A percentile compares a stretch with the other conserved stretches of the same genome.
Conservation (phyloP, 495 filamentous ascomycete genomes). For the Oleoguttula mirabilis region DNA sequence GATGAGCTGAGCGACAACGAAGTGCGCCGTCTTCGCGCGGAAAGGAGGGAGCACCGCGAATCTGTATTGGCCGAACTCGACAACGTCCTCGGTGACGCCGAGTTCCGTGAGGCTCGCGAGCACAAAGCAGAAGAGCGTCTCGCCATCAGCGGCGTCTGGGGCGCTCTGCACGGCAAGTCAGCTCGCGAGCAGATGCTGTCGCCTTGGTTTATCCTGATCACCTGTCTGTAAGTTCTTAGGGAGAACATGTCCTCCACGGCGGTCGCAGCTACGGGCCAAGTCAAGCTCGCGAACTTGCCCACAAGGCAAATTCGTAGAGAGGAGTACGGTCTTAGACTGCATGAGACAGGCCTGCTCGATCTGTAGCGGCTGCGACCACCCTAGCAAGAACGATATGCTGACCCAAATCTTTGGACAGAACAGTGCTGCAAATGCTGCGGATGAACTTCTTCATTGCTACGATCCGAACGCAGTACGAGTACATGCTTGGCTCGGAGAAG, state of each 20-base stretch:
- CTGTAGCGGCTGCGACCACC: too few species aligned
- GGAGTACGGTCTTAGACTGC: too few species aligned
- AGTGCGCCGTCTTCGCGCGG: constrained; percentile 30
- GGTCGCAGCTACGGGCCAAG: too few species aligned
- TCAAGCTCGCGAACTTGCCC: too few species aligned
- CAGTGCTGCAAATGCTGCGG: constrained; percentile 80
- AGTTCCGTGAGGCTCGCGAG: constrained; percentile 42
- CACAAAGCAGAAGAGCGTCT: constrained; percentile 47
- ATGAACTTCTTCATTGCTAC: constrained; percentile 98
- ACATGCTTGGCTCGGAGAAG: constrained; percentile 48
- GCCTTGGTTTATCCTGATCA: constrained; percentile 82
- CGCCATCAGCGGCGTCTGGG: constrained; percentile 73
- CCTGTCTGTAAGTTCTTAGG: too few species aligned
- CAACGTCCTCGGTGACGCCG: constrained; percentile 51
- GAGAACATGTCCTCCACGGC: too few species aligned
- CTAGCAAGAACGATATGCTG: too few species aligned
- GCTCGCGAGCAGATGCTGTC: constrained; percentile 63
- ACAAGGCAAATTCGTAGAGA: too few species aligned
- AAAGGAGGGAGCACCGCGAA: constrained; percentile 53
- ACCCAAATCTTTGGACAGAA: too few species aligned
- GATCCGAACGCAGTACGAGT: constrained; percentile 71
- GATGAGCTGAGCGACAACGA: constrained; percentile 28
- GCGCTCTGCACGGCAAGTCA: constrained; percentile 66
- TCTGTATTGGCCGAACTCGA: constrained; percentile 62
- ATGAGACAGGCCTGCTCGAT: too few species aligned